phyloP scores from a whole-genome alignment of 2,329 filamentous ascomycete species.

The Ciborinia camelliae region DNA sequence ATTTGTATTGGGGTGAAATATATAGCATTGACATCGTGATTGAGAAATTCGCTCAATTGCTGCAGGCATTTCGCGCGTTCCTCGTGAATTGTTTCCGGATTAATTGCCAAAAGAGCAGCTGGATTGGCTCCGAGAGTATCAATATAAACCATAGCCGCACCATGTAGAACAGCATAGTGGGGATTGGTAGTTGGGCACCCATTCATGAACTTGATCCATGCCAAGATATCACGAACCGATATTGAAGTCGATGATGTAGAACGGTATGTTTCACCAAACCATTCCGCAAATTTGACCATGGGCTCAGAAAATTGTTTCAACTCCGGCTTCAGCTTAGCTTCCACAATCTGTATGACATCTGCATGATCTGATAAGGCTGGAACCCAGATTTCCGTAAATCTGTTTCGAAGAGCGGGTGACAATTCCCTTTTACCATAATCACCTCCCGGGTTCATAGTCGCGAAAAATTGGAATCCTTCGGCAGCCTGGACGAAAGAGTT shows the following conservation, averaged over 20 bases:
- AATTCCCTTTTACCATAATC: conserved; percentile 98
- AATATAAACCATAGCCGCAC: conserved; percentile 91
- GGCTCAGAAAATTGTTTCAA: conserved; percentile 57
- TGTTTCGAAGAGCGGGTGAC: conserved; percentile 89
- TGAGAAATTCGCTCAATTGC: conserved; percentile 66
- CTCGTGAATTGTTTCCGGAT: conserved; percentile 62
- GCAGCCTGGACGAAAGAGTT: conserved; percentile 75
- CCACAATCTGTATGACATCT: conserved; percentile 84
- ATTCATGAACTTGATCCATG: conserved; percentile 93
- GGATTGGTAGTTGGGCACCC: conserved; percentile 43
- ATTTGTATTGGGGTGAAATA: conserved; percentile 65
- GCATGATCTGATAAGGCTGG: conserved; percentile 79
- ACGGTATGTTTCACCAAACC: conserved; percentile 84
- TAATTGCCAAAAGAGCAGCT: conserved; percentile 75
- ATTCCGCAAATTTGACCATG: conserved; percentile 84
- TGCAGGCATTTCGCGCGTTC: conserved; percentile 72
- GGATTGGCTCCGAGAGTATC: conserved; percentile 95
- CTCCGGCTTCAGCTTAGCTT: conserved; percentile 62
- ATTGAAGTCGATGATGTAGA: conserved; percentile 72
- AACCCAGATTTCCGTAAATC: conserved; percentile 99
- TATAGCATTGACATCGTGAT: conserved; percentile 57
- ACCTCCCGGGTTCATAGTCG: conserved; percentile 98
- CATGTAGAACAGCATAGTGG: conserved; percentile 64
- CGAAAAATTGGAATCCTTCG: conserved; percentile 88
- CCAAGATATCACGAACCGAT: conserved; percentile 87